Evolutionary conservation across 2,329 filamentous ascomycete genomes (phyloP).

Genomic region (Alternaria brassicicola): DNA sequence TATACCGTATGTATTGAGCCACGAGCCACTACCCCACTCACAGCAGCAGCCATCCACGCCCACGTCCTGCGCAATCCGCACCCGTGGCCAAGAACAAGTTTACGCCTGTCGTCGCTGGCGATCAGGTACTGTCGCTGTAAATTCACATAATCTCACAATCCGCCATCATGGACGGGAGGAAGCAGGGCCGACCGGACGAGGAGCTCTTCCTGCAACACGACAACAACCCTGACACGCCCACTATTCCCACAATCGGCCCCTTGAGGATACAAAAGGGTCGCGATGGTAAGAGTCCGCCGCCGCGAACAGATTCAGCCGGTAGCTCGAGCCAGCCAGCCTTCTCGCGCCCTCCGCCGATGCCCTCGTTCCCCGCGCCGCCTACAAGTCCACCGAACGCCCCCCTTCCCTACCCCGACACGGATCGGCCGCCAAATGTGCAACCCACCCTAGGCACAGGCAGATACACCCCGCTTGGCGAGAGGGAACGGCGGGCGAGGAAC

Average conservation of each 20-base stretch:
- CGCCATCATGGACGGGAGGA: slow-evolving; percentile 53
- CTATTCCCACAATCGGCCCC: slow-evolving; percentile 83
- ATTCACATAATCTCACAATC: slow-evolving; percentile 5
- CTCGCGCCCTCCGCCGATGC: slow-evolving; percentile 57
- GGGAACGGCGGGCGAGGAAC: slow-evolving; percentile 43
- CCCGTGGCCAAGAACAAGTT: slow-evolving; percentile 36
- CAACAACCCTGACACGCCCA: slow-evolving; percentile 69
- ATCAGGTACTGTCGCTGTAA: slow-evolving; percentile 20
- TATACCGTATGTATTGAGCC: not conserved
- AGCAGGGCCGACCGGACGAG: slow-evolving; percentile 73
- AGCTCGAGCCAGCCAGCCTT: slow-evolving; percentile 57
- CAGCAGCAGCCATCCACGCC: slow-evolving; percentile 18
- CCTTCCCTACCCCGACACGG: slow-evolving; percentile 55
- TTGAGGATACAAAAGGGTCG: slow-evolving; percentile 80
- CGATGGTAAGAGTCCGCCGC: slow-evolving; percentile 60
- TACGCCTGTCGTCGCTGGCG: slow-evolving; percentile 29
- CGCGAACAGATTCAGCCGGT: slow-evolving; percentile 66
- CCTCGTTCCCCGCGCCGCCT: slow-evolving; percentile 65
- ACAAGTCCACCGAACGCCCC: slow-evolving; percentile 56
- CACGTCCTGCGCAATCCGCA: slow-evolving; percentile 24
- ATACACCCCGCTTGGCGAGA: slow-evolving; percentile 48
- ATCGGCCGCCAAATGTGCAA: slow-evolving; percentile 38
- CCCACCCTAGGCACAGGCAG: slow-evolving; percentile 29
- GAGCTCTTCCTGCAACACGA: slow-evolving; percentile 75
- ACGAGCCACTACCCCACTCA: slow-evolving; percentile 25